Evolutionary conservation across 2,329 filamentous ascomycete genomes (phyloP).

Genomic region (Alternaria sp.): DNA sequence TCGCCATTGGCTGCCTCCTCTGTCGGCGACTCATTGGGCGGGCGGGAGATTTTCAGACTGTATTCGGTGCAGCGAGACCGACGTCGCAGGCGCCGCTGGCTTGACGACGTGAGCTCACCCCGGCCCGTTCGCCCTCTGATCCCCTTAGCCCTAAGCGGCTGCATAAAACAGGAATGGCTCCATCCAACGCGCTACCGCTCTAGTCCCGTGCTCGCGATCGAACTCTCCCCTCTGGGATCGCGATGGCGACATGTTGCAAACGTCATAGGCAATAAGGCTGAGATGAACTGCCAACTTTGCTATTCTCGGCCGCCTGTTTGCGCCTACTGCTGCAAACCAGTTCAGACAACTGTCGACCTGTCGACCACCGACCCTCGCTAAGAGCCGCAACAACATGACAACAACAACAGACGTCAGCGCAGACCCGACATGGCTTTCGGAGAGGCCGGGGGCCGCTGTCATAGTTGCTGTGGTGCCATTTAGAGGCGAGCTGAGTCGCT

Average conservation of each 20-base stretch:
- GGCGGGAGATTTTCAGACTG: conserved; percentile 35
- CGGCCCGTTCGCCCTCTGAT: conserved; percentile 41
- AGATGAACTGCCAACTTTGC: conserved; percentile 33
- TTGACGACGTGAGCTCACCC: conserved; percentile 25
- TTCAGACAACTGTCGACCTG: conserved; percentile 14
- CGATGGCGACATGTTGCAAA: conserved; percentile 32
- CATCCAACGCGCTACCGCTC: conserved; percentile 32
- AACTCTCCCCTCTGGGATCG: conserved; percentile 33
- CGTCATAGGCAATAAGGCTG: conserved; percentile 42
- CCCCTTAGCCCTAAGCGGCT: conserved; percentile 29
- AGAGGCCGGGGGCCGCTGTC: conserved; percentile 33
- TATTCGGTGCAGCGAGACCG: conserved; percentile 39
- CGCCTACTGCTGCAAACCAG: conserved; percentile 11
- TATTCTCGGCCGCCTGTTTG: conserved; percentile 11
- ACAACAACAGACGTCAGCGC: conserved; percentile 18
- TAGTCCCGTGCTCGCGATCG: conserved; percentile 37
- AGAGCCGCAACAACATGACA: conserved; percentile 7
- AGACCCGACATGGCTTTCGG: conserved; percentile 23
- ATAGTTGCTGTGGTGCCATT: conserved; percentile 16
- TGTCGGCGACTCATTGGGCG: conserved; percentile 34
- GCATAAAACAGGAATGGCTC: conserved; percentile 40
- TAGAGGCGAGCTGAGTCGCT: conserved; percentile 35
- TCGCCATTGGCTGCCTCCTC: conserved; percentile 31
- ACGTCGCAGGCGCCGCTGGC: conserved; percentile 32
- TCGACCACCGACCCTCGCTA: conserved; percentile 3